Conservation (phyloP, 2,329 filamentous ascomycete species). For the Periconia digitata region DNA sequence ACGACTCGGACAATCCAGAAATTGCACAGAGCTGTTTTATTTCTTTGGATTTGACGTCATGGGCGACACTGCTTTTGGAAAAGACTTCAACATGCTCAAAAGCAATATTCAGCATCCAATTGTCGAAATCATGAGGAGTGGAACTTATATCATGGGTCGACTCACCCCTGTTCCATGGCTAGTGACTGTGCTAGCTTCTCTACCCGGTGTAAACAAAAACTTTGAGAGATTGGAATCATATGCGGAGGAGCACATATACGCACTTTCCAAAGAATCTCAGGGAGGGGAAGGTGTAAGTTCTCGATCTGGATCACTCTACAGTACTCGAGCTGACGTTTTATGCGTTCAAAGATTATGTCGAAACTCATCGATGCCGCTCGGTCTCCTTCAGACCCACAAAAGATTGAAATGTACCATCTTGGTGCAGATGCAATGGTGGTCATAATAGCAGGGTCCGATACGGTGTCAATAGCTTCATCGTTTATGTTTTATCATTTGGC, state of each 20-base stretch:
- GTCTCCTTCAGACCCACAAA: neutral
- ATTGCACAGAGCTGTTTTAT: slow-evolving; percentile 4
- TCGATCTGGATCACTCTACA: neutral
- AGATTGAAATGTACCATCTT: slow-evolving; percentile 5
- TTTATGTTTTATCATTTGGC: slow-evolving; percentile 10
- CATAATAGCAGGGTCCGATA: slow-evolving; percentile 11
- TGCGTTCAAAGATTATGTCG: slow-evolving; percentile 1
- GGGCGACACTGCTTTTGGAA: slow-evolving; percentile 54
- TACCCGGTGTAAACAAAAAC: slow-evolving; percentile 1
- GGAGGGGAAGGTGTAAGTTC: slow-evolving; percentile 1
- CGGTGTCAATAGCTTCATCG: slow-evolving; percentile 2
- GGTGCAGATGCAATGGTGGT: slow-evolving; percentile 7
- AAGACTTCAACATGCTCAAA: slow-evolving; percentile 35
- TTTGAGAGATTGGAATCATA: slow-evolving; percentile 2
- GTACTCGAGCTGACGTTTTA: neutral
- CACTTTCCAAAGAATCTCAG: neutral
- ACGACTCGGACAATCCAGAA: neutral
- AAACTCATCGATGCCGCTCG: slow-evolving; percentile 5
- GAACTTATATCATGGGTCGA: slow-evolving; percentile 3
- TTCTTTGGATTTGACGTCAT: slow-evolving; percentile 15
- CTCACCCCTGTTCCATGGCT: slow-evolving; percentile 7
- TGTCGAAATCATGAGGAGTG: slow-evolving; percentile 2
- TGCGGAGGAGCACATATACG: neutral
- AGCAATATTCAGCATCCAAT: slow-evolving; percentile 3
- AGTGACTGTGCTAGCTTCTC: neutral